A percentile compares a stretch with the other conserved stretches of the same genome.
These are phyloP conservation scores for Chaetomium olivaceum DNA, from an alignment of 2,329 filamentous ascomycete genomes.

Conservation along the genomic window DNA sequence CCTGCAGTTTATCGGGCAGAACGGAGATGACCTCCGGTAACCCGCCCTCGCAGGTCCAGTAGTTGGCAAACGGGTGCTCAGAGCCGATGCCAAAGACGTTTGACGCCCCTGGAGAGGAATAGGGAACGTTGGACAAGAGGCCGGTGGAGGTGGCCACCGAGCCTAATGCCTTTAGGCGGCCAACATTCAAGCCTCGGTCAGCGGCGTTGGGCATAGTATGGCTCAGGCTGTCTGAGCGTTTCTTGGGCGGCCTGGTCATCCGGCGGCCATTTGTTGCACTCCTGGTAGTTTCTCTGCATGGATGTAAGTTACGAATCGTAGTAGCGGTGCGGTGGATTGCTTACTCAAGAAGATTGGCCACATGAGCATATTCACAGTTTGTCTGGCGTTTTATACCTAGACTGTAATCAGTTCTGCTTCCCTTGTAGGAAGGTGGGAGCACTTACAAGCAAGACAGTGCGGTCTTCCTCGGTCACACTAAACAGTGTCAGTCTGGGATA, in stretches of 20 bases:
- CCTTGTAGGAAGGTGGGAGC: neutral
- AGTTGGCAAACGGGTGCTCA: constrained; percentile 79
- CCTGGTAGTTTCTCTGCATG: constrained; percentile 56
- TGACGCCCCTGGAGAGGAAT: constrained; percentile 68
- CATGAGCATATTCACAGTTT: constrained; percentile 71
- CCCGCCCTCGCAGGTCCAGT: constrained; percentile 79
- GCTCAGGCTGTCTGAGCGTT: constrained; percentile 47
- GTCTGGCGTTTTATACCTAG: constrained; percentile 74
- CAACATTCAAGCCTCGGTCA: constrained; percentile 52
- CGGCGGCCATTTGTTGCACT: constrained; percentile 54
- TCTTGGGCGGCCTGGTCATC: constrained; percentile 60
- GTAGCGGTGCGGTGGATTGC: constrained; percentile 34
- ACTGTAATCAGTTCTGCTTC: constrained; percentile 10
- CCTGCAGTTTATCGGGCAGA: constrained; percentile 72
- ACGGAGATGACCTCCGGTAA: constrained; percentile 74
- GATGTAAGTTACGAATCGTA: neutral
- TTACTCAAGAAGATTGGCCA: constrained; percentile 75
- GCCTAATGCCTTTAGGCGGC: constrained; percentile 50
- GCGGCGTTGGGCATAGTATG: constrained; percentile 56
- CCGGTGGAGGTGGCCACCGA: constrained; percentile 59
- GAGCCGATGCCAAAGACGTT: constrained; percentile 81
- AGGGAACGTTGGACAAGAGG: constrained; percentile 71
- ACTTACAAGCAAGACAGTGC: constrained; percentile 63
- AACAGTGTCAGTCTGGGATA: constrained; percentile 16
- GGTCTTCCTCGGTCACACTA: constrained; percentile 76